Percentiles rank a stretch among this genome's conserved stretches.
These are phyloP conservation scores for Diaporthe sp. DNA, from an alignment of 2,329 filamentous ascomycete genomes.

Conservation along the genomic window DNA sequence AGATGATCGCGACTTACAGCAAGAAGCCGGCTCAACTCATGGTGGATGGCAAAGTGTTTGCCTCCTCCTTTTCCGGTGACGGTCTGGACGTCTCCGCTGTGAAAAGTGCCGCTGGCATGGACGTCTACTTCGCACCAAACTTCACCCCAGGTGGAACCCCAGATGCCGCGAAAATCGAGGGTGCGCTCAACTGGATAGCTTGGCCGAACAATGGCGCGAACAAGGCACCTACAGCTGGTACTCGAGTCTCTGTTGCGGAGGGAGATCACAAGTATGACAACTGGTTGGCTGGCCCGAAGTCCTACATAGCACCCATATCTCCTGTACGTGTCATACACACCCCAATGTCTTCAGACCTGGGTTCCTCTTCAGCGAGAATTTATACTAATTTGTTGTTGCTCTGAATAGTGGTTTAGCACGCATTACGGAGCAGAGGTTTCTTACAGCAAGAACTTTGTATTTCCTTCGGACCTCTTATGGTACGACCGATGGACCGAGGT, in stretches of 20 bases:
- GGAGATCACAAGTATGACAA: conserved; percentile 51
- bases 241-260: conserved; percentile 55
- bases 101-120: conserved; percentile 53
- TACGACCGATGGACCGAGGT: conserved; percentile 39
- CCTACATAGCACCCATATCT: conserved; percentile 42
- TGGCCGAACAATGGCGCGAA: conserved; percentile 62
- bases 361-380: neutral
- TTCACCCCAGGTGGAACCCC: conserved; percentile 57
- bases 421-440: conserved; percentile 37
- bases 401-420: conserved; percentile 37
- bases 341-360: neutral
- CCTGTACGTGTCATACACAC: neutral
- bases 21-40: conserved; percentile 59
- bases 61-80: conserved; percentile 65
- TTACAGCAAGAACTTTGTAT: conserved; percentile 40
- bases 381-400: neutral
- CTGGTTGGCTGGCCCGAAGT: conserved; percentile 48
- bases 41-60: conserved; percentile 63
- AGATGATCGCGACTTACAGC: conserved; percentile 60
- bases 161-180: conserved; percentile 54
- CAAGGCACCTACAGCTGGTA: conserved; percentile 59
- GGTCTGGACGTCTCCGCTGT: conserved; percentile 58
- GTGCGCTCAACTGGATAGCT: conserved; percentile 52
- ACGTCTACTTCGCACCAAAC: conserved; percentile 64
- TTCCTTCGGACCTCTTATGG: conserved; percentile 38